Base-by-base conservation (phyloP, 441 rosid genomes). In the Adansonia rubrostipa region DNA sequence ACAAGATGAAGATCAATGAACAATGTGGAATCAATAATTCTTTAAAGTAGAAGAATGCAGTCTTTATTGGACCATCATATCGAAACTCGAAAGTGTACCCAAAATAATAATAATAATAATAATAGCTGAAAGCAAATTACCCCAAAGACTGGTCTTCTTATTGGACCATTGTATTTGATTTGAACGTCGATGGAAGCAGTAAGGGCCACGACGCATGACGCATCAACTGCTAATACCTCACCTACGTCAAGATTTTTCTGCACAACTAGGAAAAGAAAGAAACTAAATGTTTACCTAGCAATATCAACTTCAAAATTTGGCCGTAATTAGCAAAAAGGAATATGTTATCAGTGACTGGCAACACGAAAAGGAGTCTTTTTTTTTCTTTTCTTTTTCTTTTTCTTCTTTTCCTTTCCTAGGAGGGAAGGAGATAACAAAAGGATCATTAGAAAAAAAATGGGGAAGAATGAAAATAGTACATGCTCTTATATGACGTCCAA, bases 201-300 rank as follows among this genome's bases (percentile, higher is more conserved):
- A 75, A 96, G 81, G 53, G 96, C 98, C 0, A 88, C 96, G 81
- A 96, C 89, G 89, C 99, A 92, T 73, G 93, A 87, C 20, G 92
- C 86, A n/a, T 96, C 98, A 62, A 92, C 98, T 54, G 92, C 83
- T 74, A 96, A 84, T 68, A 88, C 90, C 87, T 96, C 98, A 57
- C 93, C 98, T 17, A 89, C 94, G 87, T 94, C 99, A 8, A 96
- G 96, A 80, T 85, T 91, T 87, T 94, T 96, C 91, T 96, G 98
- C 79, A 93, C 89, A 85, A 93, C 99, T 96, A 79, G 79, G 79
- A 82, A 78, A 85, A 54, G 45, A 75, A 44, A 71, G 44, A 56
- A 82, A 67, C 9, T 28, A 28, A 28, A 28, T 28, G 33, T 28
- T 36, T 44, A 73, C 74, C 19, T 17, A 24, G 42, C 66, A 22